Percentiles rank a stretch among this genome's conserved stretches.
Evolutionary conservation across 2,329 filamentous ascomycete species (phyloP).

Genomic region (Aspergillus texensis): DNA sequence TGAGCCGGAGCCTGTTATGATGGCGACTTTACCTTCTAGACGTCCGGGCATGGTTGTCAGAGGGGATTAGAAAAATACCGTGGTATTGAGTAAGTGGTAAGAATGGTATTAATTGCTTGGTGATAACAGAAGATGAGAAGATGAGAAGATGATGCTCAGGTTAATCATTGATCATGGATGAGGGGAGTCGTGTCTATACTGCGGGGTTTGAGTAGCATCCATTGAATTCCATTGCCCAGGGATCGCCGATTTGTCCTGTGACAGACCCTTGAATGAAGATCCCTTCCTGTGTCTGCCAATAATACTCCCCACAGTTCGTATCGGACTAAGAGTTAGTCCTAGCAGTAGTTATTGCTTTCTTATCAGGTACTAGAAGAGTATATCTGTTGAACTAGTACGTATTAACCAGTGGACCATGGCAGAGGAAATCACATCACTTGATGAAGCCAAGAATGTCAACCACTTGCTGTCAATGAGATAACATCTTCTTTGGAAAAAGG

Average conservation of each 20-base stretch:
- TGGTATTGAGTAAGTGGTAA: too few relatives aligned
- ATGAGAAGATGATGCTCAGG: neutral
- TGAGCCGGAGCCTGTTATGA: constrained; percentile 44
- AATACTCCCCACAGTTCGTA: neutral
- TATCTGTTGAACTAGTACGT: too few relatives aligned
- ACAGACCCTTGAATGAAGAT: neutral
- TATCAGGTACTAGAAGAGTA: too few relatives aligned
- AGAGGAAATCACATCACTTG: too few relatives aligned
- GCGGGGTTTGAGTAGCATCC: neutral
- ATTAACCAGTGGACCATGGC: too few relatives aligned
- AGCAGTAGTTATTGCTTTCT: too few relatives aligned
- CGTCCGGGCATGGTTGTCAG: constrained; percentile 20
- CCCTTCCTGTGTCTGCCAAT: neutral
- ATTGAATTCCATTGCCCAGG: neutral
- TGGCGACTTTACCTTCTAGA: constrained; percentile 44
- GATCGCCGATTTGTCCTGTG: neutral
- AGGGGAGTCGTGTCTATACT: neutral
- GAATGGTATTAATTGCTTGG: neutral
- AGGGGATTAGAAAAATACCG: neutral
- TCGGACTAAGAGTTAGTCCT: neutral
- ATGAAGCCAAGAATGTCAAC: neutral
- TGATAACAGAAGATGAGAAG: neutral
- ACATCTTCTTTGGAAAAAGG: neutral
- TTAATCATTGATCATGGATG: neutral
- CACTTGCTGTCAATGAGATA: neutral